Conservation (phyloP, 192 early-diverging fungal species). For the Mortierella alpina region DNA sequence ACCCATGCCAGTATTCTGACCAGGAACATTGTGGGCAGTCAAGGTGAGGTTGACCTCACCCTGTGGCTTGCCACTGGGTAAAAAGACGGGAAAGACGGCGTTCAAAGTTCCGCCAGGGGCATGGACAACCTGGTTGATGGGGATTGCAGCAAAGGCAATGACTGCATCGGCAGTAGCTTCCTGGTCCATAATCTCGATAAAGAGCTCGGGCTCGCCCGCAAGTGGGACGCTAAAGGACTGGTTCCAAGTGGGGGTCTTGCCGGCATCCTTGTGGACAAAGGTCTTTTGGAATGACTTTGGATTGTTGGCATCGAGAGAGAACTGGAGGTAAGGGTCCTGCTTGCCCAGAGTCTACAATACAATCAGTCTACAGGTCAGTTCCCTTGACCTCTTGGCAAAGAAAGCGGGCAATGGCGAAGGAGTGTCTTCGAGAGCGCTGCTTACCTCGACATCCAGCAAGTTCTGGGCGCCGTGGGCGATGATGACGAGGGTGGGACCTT, state of each 20-base stretch:
- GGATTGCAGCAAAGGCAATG: conserved; percentile 63
- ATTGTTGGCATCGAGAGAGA: conserved; percentile 55
- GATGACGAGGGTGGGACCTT: conserved; percentile 48
- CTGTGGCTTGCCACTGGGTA: conserved; percentile 52
- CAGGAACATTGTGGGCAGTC: conserved; percentile 54
- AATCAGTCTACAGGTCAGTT: neutral
- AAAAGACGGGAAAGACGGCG: conserved; percentile 57
- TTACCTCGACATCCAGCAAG: conserved; percentile 53
- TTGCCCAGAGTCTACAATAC: conserved; percentile 51
- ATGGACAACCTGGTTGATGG: conserved; percentile 59
- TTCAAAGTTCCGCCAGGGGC: conserved; percentile 54
- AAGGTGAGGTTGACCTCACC: conserved; percentile 57
- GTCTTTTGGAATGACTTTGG: conserved; percentile 62
- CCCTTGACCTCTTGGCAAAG: neutral
- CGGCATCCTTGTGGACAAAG: conserved; percentile 60
- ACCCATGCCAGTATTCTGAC: conserved; percentile 23
- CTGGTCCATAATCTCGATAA: conserved; percentile 60
- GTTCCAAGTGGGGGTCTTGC: conserved; percentile 62
- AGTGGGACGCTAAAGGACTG: conserved; percentile 58
- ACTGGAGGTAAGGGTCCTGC: conserved; percentile 63
- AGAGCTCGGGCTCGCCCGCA: conserved; percentile 58
- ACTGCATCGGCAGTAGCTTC: conserved; percentile 55
- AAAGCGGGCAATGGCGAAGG: neutral
- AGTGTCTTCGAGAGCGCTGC: neutral
- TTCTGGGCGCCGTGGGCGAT: conserved; percentile 53